A percentile compares a stretch with the other conserved stretches of the same genome.
Conservation (phyloP, 345 rosid genomes). For the Pistacia vera region DNA sequence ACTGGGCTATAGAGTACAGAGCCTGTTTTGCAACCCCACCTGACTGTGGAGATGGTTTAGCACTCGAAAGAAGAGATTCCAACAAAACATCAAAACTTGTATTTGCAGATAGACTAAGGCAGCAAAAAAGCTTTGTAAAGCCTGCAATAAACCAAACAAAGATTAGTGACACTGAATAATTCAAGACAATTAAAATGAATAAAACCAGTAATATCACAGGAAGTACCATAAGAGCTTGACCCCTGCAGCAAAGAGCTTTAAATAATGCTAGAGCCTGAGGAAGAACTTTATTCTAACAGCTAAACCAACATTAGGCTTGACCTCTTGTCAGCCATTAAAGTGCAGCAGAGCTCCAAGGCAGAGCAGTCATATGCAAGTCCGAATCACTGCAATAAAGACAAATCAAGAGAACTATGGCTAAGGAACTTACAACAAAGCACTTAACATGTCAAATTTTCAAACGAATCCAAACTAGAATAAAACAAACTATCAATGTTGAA, state of each 20-base stretch:
- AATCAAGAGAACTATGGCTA: constrained; percentile 19
- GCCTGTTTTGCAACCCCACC: constrained; percentile 99
- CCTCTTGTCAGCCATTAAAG: constrained; percentile 91
- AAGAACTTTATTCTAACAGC: constrained; percentile 96
- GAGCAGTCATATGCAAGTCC: constrained; percentile 99
- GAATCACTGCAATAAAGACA: constrained; percentile 67
- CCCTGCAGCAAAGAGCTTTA: constrained; percentile 96
- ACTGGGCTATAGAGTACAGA: constrained; percentile 89
- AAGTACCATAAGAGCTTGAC: constrained; percentile 94
- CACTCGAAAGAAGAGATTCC: constrained; percentile 92
- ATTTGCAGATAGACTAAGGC: constrained; percentile 81
- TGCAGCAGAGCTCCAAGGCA: constrained; percentile 99
- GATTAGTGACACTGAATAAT: constrained; percentile 23
- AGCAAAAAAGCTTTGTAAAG: constrained; percentile 83
- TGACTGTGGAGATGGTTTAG: constrained; percentile 86
- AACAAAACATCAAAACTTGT: constrained; percentile 86
- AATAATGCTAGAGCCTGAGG: constrained; percentile 87
- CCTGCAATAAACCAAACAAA: constrained; percentile 53
- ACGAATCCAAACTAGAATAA: background rate
- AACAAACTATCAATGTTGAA: constrained; percentile 81
- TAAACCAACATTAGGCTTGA: constrained; percentile 77
- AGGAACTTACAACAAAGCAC: constrained; percentile 12
- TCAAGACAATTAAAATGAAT: constrained; percentile 17
- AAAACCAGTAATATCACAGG: constrained; percentile 9
- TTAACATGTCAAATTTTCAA: constrained; percentile 3